Evolutionary conservation across 2,329 filamentous ascomycete genomes (phyloP).

Genomic region (Dothideomycetidae sp.): DNA sequence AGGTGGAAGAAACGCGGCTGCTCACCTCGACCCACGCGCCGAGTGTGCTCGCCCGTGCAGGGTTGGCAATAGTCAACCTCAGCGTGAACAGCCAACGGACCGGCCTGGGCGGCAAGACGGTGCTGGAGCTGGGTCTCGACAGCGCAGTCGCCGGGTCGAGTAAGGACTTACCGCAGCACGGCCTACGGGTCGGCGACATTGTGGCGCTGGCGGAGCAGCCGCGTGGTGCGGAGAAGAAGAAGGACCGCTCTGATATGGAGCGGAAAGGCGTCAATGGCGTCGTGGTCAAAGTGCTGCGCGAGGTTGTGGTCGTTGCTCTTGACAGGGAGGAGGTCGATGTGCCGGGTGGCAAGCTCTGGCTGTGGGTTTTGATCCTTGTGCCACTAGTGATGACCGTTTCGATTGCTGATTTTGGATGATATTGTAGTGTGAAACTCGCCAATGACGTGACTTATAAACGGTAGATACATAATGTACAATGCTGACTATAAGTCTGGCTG

Average conservation of each 20-base stretch:
- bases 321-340: slow-evolving; percentile 48
- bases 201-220: slow-evolving; percentile 64
- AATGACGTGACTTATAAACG: slow-evolving; percentile 53
- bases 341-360: slow-evolving; percentile 43
- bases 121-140: slow-evolving; percentile 67
- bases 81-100: slow-evolving; percentile 63
- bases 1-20: slow-evolving; percentile 53
- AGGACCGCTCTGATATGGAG: slow-evolving; percentile 56
- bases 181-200: slow-evolving; percentile 62
- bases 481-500: neutral
- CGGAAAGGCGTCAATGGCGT: slow-evolving; percentile 56
- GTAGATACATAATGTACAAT: slow-evolving; percentile 21
- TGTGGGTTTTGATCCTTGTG: slow-evolving; percentile 36
- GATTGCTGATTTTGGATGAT: slow-evolving; percentile 7
- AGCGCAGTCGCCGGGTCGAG: slow-evolving; percentile 43
- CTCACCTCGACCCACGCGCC: slow-evolving; percentile 57
- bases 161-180: slow-evolving; percentile 52
- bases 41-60: slow-evolving; percentile 54
- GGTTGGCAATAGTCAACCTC: slow-evolving; percentile 68
- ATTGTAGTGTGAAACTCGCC: slow-evolving; percentile 45
- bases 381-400: too few species aligned
- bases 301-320: slow-evolving; percentile 50
- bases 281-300: slow-evolving; percentile 48
- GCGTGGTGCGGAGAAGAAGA: slow-evolving; percentile 54
- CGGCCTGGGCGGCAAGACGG: slow-evolving; percentile 77